These are phyloP conservation scores for Inga leiocalycina DNA, from an alignment of 306 rosid species.

Conservation along the genomic window DNA sequence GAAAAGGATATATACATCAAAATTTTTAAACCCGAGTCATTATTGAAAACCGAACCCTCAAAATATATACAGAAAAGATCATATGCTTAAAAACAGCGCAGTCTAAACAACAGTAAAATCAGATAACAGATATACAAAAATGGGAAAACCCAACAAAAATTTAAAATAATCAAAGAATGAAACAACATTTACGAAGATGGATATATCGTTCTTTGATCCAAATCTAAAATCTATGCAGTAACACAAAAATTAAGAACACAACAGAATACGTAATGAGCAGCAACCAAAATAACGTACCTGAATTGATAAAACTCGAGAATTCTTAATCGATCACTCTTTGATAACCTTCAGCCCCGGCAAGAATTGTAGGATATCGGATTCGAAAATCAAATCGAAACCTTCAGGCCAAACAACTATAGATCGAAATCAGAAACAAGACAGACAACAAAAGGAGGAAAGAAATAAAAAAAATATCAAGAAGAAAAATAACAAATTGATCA, in stretches of 20 bases:
- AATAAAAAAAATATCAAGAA: neutral
- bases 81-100: neutral
- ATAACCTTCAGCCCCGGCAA: constrained; percentile 11
- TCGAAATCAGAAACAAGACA: neutral
- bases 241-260: neutral
- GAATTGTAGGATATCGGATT: neutral
- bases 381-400: neutral
- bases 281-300: constrained; percentile 17
- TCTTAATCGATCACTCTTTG: neutral
- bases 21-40: neutral
- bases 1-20: neutral
- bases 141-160: too few species aligned
- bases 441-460: neutral
- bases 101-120: neutral
- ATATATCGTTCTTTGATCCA: neutral
- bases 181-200: neutral
- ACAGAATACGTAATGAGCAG: neutral
- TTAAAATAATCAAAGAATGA: neutral
- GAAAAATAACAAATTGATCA: neutral
- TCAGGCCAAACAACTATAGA: neutral
- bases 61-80: neutral
- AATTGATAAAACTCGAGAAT: constrained; percentile 1
- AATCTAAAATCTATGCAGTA: neutral
- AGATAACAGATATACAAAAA: too few species aligned
- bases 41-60: neutral